phyloP scores from a whole-genome alignment of 495 filamentous ascomycete species.

The Podospora pseudocomata region DNA sequence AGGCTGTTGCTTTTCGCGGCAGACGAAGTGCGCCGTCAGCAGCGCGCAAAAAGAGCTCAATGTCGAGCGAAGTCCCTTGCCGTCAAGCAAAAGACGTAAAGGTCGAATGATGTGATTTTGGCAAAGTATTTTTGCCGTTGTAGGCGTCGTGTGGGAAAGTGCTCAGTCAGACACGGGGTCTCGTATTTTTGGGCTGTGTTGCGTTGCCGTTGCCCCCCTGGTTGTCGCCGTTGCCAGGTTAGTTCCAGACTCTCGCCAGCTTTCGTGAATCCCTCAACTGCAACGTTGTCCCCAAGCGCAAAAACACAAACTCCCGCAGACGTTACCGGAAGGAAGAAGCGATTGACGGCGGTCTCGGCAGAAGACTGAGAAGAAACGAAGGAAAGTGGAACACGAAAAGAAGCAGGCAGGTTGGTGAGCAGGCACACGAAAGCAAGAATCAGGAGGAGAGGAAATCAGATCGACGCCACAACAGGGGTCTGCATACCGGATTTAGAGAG shows the following conservation, averaged over 20 bases:
- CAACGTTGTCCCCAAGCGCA: not conserved
- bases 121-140: not conserved
- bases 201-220: constrained; percentile 9
- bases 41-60: not conserved
- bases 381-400: constrained; percentile 1
- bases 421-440: not conserved
- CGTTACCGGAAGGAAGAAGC: not conserved
- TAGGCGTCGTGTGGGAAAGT: constrained; percentile 6
- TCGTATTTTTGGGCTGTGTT: constrained; percentile 22
- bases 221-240: constrained; percentile 1
- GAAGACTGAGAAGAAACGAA: not conserved
- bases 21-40: not conserved
- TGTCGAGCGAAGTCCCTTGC: not conserved
- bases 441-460: constrained; percentile 5
- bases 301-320: not conserved
- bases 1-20: not conserved
- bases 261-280: constrained; percentile 11
- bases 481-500: constrained; percentile 9
- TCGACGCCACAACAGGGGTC: constrained; percentile 4
- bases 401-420: not conserved
- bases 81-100: not conserved
- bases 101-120: not conserved
- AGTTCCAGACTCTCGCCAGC: constrained; percentile 3
- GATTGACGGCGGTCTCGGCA: not conserved
- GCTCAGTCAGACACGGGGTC: constrained; percentile 6